Conservation (phyloP, 106 monocot species). For the Phalaenopsis aphrodite region DNA sequence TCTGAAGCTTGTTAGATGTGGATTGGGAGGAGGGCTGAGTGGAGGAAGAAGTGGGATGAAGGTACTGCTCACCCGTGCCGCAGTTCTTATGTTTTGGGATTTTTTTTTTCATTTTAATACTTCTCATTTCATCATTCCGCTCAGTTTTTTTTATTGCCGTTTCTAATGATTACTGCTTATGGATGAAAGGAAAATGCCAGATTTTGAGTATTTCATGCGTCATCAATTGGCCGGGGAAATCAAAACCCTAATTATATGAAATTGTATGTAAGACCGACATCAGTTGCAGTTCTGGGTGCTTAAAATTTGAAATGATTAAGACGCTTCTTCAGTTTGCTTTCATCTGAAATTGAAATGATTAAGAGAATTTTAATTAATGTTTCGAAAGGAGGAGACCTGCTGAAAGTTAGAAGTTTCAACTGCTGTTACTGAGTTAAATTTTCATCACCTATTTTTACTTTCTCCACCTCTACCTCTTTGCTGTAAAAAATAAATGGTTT, state of each 20-base stretch:
- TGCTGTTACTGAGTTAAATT: not conserved
- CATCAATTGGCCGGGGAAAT: too few relatives aligned
- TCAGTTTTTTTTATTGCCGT: too few relatives aligned
- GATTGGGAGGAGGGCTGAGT: not conserved
- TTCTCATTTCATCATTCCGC: too few relatives aligned
- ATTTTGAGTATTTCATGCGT: too few relatives aligned
- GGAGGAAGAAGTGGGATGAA: not conserved
- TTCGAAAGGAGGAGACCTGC: not conserved
- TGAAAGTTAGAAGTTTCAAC: not conserved
- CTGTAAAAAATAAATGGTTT: not conserved
- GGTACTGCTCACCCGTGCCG: slow-evolving; percentile 16
- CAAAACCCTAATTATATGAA: too few relatives aligned
- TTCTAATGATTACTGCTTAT: too few relatives aligned
- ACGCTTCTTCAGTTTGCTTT: not conserved
- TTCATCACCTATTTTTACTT: not conserved
- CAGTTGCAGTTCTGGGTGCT: not conserved
- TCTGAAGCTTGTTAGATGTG: not conserved
- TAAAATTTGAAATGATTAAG: not conserved
- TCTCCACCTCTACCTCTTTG: not conserved
- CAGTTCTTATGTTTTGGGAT: not conserved
- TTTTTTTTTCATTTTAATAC: not conserved
- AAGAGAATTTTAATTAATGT: too few relatives aligned
- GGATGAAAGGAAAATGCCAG: too few relatives aligned
- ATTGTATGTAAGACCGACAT: not conserved
- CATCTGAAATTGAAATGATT: too few relatives aligned